Base-by-base conservation (phyloP, 768 basidiomycete species). In the Neoboletus magnificus region DNA sequence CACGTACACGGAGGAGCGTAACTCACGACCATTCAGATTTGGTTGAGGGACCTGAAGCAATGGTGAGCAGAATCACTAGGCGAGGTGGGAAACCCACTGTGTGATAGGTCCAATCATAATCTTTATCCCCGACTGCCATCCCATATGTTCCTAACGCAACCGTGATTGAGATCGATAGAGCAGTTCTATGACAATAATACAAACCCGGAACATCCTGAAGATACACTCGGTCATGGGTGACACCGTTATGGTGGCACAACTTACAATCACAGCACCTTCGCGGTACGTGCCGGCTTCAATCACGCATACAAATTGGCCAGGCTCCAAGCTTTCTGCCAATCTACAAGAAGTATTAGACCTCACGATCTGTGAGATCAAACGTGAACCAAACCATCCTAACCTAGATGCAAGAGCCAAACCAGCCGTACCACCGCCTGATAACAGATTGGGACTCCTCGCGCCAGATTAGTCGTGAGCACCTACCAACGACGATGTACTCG, bases 171-270 rank as follows among this genome's bases (percentile, higher is more conserved):
- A 29, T 32, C 1, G 29, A 33, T 11, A 18, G 27, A 15, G 9
- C 8, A 10, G 8, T 4, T 32, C 32, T 25, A 18, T 15, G n/a
- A 40, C 20, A 29, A 33, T 20, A 23, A 16, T 23, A 52, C 58
- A 40, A 43, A 64, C 62, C 62, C 47, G 62, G 62, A 29, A 63
- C 54, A 40, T 63, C 58, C 62, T 63, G 32, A 20, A 49, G 18
- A 22, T 1, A 10, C 13, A 22, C 11, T 48, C 25, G 18, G 39
- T 46, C 27, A 39, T 41, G 29, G 12, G 25, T 16, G 2, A 54
- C 20, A 12, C 15, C 9, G 9, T n/a, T 5, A 18, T 37, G 7
- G 41, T 6, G 36, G 18, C 13, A 39, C 22, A 37, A 46, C 62
- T 56, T 40, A 63, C 62, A 22, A 64, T n/a, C 35, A 50, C 40